Base-by-base conservation (phyloP, 441 rosid genomes). In the Populus trichocarpa region DNA sequence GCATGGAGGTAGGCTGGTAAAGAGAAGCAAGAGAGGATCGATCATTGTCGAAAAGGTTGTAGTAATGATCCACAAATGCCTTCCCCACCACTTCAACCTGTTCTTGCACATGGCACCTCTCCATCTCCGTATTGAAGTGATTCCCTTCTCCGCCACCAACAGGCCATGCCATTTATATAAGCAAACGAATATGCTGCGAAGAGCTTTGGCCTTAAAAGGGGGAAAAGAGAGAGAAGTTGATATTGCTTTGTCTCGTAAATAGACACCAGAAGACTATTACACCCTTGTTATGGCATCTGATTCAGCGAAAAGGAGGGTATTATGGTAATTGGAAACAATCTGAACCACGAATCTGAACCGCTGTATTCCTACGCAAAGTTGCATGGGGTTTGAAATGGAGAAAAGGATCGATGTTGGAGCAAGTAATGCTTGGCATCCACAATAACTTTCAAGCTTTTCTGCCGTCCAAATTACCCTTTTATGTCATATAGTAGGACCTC, bases 11-110 rank as follows among this genome's bases (percentile, higher is more conserved):
- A 2, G 90, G 81, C 73, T 87, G 90, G 84, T 93, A 93, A 25
- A 95, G 92, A 13, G 86, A 75, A 3, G 85, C 76, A 4, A 95
- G 86, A 20, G 91, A 81, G 1, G 84, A 18, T n/a, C 97, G 83
- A 78, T 90, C 89, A 1, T 76, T 85, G 70, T 93, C 97, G 75
- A 95, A 91, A 66, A 92, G 91, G 74, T 85, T 76, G 85, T 90
- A 92, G 81, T 92, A 95, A 77, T 92, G 94, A 80, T 88, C 86
- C 74, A 90, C 97, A 76, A 95, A 95, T 3, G 97, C 91, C 74
- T 76, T 90, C 25, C 96, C 97, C 6, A 95, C 89, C 79, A 83
- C 33, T 65, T 90, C 97, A 59, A 85, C 86, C 64, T 84, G 89
- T 42, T 92, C 96, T 74, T 91, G 91, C 93, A 90, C 90, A 69